phyloP scores from a whole-genome alignment of 2,329 filamentous ascomycete genomes.

The Colletotrichum euphorbiae region DNA sequence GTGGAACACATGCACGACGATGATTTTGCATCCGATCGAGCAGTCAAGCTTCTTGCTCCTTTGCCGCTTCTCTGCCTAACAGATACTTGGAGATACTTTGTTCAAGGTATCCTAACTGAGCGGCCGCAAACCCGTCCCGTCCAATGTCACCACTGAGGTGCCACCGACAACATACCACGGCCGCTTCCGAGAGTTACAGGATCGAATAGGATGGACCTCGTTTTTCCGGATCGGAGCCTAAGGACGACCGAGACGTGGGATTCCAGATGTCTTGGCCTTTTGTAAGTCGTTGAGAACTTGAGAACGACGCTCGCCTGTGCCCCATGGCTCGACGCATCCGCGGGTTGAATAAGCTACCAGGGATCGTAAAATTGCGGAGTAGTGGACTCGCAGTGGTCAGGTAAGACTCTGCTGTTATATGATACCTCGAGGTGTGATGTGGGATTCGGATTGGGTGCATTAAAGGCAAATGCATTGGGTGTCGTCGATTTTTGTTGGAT shows the following conservation, averaged over 20 bases:
- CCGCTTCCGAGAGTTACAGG: not conserved
- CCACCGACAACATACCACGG: constrained; percentile 1
- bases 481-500: constrained; percentile 14
- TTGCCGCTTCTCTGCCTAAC: not conserved
- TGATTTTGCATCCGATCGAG: constrained; percentile 15
- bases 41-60: constrained; percentile 10
- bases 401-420: constrained; percentile 13
- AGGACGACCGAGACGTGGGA: constrained; percentile 8
- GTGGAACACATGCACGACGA: constrained; percentile 21
- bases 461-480: not conserved
- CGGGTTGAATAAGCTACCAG: not conserved
- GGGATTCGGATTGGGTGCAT: constrained; percentile 10
- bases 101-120: not conserved
- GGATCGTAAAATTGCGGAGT: not conserved
- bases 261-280: not conserved
- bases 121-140: not conserved
- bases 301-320: not conserved
- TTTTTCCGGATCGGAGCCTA: constrained; percentile 1
- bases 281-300: not conserved
- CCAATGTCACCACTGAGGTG: constrained; percentile 1
- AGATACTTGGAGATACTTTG: not conserved
- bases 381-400: not conserved
- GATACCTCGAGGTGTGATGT: constrained; percentile 4
- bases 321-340: constrained; percentile 6
- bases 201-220: not conserved